Evolutionary conservation across 257 asterid species (phyloP), one percentile per base, ranked within the genome.

Genomic region (Agastache rugosa): DNA sequence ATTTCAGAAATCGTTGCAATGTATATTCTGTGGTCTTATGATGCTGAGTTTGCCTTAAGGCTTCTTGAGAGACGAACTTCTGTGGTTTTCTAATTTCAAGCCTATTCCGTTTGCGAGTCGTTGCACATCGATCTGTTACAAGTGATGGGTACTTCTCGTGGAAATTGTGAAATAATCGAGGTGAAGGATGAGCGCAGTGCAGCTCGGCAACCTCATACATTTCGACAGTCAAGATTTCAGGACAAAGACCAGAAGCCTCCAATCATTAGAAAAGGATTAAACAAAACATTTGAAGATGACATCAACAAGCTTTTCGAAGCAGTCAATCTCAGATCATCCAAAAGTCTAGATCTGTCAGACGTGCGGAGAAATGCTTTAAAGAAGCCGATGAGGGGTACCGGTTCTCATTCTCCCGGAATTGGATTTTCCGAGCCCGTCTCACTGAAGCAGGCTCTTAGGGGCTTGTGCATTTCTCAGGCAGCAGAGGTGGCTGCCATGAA

Each of bases 391-490:
- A 81, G 85, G 73, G 87, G 56, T 41, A 75, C 75, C 1, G 93
- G 89, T 12, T 80, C 92, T 68, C 80, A 78, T 80, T 89, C 98
- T 35, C 92, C 97, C 0, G 97, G 89, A 61, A 87, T 89, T 64
- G 97, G 98, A 47, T 89, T 91, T 77, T 93, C 98, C 3, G 97
- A 92, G 82, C 93, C 97, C 2, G 93, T 90, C 29, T 90, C 98
- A 65, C 72, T 93, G 58, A 93, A 93, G 73, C 97, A 93, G 84
- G 96, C 98, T 1, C 79, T 93, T 27, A 88, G 98, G 73, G 97
- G 98, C 41, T 79, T 88, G 73, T 91, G 98, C 83, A 93, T 93
- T 85, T 93, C 98, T 45, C 98, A 93, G 83, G 98, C 97, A 10
- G 96, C 97, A 1, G 98, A 93, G 75, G 84, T 83, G 90, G 98